Conservation (phyloP, 345 rosid genomes). For the Streptanthus diversifolius region DNA sequence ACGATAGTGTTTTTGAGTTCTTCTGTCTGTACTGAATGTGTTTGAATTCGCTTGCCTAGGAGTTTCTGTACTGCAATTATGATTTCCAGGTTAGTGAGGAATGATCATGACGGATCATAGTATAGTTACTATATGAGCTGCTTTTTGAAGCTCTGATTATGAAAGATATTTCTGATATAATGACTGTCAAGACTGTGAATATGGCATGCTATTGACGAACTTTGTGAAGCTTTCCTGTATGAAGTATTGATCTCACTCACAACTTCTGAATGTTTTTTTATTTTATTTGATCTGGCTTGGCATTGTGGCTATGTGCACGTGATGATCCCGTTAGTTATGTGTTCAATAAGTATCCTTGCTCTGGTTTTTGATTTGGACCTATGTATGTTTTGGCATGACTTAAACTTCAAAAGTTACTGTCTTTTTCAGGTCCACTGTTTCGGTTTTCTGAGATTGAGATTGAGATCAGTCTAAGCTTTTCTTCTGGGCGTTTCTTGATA, state of each 20-base stretch:
- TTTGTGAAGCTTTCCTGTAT: not conserved
- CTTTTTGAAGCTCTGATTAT: not conserved
- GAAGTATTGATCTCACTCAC: not conserved
- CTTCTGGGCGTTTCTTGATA: not conserved
- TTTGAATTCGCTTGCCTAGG: not conserved
- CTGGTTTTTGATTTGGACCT: conserved; percentile 12
- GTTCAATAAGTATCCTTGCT: not conserved
- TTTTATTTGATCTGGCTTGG: not conserved
- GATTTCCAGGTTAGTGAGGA: not conserved
- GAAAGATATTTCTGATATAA: not conserved
- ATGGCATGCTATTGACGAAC: not conserved
- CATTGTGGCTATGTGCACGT: not conserved
- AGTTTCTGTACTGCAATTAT: not conserved
- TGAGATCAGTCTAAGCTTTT: conserved; percentile 11
- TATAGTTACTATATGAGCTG: not conserved
- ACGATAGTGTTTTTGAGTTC: not conserved
- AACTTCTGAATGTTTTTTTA: not conserved
- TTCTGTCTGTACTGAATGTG: not conserved
- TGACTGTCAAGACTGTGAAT: not conserved
- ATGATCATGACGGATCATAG: conserved; percentile 4
- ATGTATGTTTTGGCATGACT: not conserved
- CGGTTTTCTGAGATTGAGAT: not conserved
- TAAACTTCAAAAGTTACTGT: not conserved
- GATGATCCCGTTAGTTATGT: not conserved
- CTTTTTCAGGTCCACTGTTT: conserved; percentile 13